These are phyloP conservation scores for Pythium phragmiticola DNA, from an alignment of 352 stramenopile genomes.

Conservation along the genomic window DNA sequence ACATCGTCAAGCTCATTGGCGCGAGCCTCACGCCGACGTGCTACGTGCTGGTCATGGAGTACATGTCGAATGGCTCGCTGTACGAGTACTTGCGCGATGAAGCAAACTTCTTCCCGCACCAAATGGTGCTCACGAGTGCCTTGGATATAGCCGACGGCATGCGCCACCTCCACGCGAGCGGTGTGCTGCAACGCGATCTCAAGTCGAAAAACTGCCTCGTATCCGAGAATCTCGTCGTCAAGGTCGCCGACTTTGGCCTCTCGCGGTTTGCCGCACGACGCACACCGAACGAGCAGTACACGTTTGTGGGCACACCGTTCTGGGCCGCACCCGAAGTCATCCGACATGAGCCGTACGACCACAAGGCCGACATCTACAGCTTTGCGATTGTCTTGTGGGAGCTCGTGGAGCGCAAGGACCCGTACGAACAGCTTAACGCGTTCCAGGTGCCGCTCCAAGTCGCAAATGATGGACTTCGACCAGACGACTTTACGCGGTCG, in stretches of 20 bases:
- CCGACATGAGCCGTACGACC: slow-evolving; percentile 69
- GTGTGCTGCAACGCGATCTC: slow-evolving; percentile 68
- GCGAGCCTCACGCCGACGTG: slow-evolving; percentile 72
- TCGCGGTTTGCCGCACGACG: slow-evolving; percentile 48
- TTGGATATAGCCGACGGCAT: slow-evolving; percentile 70
- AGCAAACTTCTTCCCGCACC: slow-evolving; percentile 67
- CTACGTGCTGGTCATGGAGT: slow-evolving; percentile 86
- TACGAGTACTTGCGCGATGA: slow-evolving; percentile 79
- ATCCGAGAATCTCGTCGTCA: slow-evolving; percentile 73
- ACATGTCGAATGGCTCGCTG: slow-evolving; percentile 82
- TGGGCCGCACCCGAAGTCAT: slow-evolving; percentile 80
- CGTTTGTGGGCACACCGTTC: slow-evolving; percentile 77
- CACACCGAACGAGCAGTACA: slow-evolving; percentile 37
- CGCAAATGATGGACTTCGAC: slow-evolving; percentile 65
- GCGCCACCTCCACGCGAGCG: slow-evolving; percentile 51
- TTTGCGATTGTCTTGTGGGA: slow-evolving; percentile 77
- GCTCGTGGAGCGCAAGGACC: slow-evolving; percentile 67
- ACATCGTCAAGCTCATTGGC: slow-evolving; percentile 75
- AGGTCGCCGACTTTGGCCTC: slow-evolving; percentile 77
- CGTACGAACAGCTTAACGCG: slow-evolving; percentile 71
- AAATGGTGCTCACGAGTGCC: slow-evolving; percentile 58
- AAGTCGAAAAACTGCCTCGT: slow-evolving; percentile 83
- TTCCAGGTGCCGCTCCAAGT: slow-evolving; percentile 75
- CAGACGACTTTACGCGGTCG: slow-evolving; percentile 41
- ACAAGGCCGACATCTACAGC: slow-evolving; percentile 82